phyloP scores from a whole-genome alignment of 2,329 filamentous ascomycete genomes.

The Lecanoromycetidae sp. region DNA sequence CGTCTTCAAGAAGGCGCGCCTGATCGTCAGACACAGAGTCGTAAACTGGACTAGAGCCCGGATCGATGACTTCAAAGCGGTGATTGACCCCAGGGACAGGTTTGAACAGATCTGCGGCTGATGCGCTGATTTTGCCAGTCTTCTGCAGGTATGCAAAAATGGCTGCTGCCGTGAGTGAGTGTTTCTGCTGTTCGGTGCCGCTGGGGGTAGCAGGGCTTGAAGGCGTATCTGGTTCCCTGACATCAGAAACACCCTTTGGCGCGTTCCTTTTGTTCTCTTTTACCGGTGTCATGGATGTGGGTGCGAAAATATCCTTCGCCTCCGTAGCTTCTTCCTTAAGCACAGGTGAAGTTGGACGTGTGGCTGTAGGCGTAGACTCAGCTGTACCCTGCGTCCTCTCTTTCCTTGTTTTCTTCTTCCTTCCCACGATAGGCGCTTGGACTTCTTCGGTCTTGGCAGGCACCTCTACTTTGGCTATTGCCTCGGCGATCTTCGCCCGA shows the following conservation, averaged over 20 bases:
- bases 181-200: constrained; percentile 10
- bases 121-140: constrained; percentile 8
- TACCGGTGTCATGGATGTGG: constrained; percentile 9
- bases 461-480: constrained; percentile 33
- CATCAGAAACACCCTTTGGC: background rate
- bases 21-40: constrained; percentile 4
- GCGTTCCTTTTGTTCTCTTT: constrained; percentile 9
- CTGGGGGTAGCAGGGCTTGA: constrained; percentile 5
- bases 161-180: constrained; percentile 8
- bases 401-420: constrained; percentile 49
- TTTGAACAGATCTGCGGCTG: constrained; percentile 15
- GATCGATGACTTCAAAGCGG: constrained; percentile 11
- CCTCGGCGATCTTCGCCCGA: constrained; percentile 34
- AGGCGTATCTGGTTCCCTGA: constrained; percentile 8
- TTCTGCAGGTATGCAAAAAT: constrained; percentile 12
- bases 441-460: constrained; percentile 36
- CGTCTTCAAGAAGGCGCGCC: background rate
- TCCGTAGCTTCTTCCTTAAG: constrained; percentile 26
- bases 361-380: constrained; percentile 23
- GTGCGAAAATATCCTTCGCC: constrained; percentile 3
- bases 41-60: background rate
- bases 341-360: constrained; percentile 17
- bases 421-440: constrained; percentile 49
- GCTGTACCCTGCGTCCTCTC: constrained; percentile 15
- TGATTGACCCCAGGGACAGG: constrained; percentile 13